Conservation (phyloP, 2,329 filamentous ascomycete genomes). For the Pseudogymnoascus sp. region DNA sequence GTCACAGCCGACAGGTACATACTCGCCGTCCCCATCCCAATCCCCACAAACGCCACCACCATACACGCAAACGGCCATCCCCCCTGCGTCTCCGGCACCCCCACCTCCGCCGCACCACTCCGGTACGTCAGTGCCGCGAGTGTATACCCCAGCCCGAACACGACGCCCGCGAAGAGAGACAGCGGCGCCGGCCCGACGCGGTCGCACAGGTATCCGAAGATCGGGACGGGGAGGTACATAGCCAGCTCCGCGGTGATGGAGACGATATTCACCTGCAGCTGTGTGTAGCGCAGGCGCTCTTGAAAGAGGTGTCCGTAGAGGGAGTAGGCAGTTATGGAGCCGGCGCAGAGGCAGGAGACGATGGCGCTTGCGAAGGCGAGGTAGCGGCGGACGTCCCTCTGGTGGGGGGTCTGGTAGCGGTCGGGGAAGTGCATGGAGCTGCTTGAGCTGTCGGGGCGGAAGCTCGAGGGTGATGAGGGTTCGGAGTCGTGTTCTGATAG, state of each 20-base stretch:
- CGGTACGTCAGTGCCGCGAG: slow-evolving; percentile 72
- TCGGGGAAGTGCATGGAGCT: slow-evolving; percentile 4
- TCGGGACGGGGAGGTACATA: slow-evolving; percentile 84
- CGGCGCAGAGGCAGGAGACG: slow-evolving; percentile 63
- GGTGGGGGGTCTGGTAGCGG: neutral
- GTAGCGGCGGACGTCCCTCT: slow-evolving; percentile 23
- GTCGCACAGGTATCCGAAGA: slow-evolving; percentile 88
- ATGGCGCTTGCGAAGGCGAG: slow-evolving; percentile 48
- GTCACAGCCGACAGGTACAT: slow-evolving; percentile 92
- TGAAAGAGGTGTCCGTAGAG: slow-evolving; percentile 90
- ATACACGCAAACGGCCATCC: slow-evolving; percentile 70
- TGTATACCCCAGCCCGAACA: slow-evolving; percentile 77
- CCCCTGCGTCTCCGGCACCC: slow-evolving; percentile 31
- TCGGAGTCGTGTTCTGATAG: neutral
- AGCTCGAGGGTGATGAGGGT: neutral
- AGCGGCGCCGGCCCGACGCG: slow-evolving; percentile 73
- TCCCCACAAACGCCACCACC: slow-evolving; percentile 72
- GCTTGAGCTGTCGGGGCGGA: neutral
- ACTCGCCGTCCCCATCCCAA: slow-evolving; percentile 75
- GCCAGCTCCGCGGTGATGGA: slow-evolving; percentile 80
- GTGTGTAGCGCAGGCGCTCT: slow-evolving; percentile 74
- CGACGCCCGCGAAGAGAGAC: slow-evolving; percentile 58
- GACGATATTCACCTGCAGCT: slow-evolving; percentile 85
- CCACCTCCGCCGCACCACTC: slow-evolving; percentile 40
- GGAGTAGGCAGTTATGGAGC: slow-evolving; percentile 87